Evolutionary conservation across 2,329 filamentous ascomycete species (phyloP).

Genomic region (Claviceps pazoutovae): DNA sequence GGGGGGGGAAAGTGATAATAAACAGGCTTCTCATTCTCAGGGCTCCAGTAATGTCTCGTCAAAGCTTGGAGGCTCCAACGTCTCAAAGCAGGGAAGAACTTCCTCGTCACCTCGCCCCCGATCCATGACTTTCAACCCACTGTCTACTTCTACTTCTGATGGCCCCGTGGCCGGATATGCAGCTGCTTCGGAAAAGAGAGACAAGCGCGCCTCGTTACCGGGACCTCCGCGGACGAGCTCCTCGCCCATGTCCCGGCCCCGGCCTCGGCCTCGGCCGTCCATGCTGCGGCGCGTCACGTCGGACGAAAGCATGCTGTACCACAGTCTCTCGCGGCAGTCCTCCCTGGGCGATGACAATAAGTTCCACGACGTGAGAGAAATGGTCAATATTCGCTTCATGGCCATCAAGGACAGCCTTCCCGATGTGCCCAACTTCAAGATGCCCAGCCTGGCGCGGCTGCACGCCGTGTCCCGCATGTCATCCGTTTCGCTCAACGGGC

Average conservation of each 20-base stretch:
- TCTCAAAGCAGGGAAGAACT: too few relatives aligned
- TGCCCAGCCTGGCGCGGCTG: constrained; percentile 47
- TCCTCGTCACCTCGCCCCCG: background rate
- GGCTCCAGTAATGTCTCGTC: background rate
- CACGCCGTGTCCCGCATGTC: constrained; percentile 19
- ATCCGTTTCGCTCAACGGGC: constrained; percentile 19
- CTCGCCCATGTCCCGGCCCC: constrained; percentile 3
- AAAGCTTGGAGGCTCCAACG: background rate
- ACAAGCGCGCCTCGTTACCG: background rate
- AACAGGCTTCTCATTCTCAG: constrained; percentile 1
- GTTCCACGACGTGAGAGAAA: constrained; percentile 67
- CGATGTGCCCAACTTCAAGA: constrained; percentile 63
- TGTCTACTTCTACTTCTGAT: background rate
- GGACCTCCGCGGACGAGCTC: background rate
- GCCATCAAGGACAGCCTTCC: constrained; percentile 80
- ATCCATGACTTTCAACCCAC: constrained; percentile 1
- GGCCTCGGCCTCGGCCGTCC: constrained; percentile 13
- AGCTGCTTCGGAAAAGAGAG: background rate
- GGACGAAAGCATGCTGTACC: constrained; percentile 66
- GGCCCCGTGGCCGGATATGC: background rate
- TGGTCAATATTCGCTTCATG: constrained; percentile 80
- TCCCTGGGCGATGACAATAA: constrained; percentile 72
- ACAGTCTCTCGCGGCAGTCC: constrained; percentile 62
- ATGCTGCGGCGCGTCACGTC: constrained; percentile 22
- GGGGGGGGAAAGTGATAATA: constrained; percentile 9